Base-by-base conservation (phyloP, 768 basidiomycete species). In the Panaeolus papilionaceus region DNA sequence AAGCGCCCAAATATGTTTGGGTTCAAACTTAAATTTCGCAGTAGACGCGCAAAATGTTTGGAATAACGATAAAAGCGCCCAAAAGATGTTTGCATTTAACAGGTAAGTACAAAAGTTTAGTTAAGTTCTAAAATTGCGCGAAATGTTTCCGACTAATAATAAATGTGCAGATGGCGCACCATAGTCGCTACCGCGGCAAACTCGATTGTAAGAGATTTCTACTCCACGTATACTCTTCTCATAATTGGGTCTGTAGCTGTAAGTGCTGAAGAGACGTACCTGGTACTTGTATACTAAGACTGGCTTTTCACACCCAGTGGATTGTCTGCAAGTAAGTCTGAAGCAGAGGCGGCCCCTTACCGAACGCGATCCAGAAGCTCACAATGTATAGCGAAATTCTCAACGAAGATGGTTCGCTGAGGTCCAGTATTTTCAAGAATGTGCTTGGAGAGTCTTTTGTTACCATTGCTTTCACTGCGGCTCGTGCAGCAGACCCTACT, bases 401-500 rank as follows among this genome's bases (percentile, higher is more conserved):
- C 72, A 82, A 82, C 71, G 83, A 84, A 45, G 79, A 83, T 70
- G 83, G 83, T 42, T 76, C 72, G 58, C 66, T 81, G 65, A 75
- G 79, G 33, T 75, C 73, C 62, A 79, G 78, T 61, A 79, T 83
- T 45, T 83, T 82, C 74, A 79, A 68, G 66, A 79, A 79, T 64
- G 80, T 82, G 45, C 76, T 84, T 51, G 82, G 82, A 54, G 76
- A 78, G 58, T 71, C 75, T 64, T 84, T 82, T 74, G 78, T 85
- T 69, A 76, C 74, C 33, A 80, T 84, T 66, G 84, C 84, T 1
- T 84, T 84, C 78, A 65, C 76, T 62, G 79, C 83, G n/a, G 83
- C 82, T 10, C 75, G 81, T 23, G 73, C 77, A 28, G 82, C 80
- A 20, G 84, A 85, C 71, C 79, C 82, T 37, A 77, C 82, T 37